A percentile compares a stretch with the other conserved stretches of the same genome.
Conservation (phyloP, 306 rosid genomes). For the Aeschynomene evenia region DNA sequence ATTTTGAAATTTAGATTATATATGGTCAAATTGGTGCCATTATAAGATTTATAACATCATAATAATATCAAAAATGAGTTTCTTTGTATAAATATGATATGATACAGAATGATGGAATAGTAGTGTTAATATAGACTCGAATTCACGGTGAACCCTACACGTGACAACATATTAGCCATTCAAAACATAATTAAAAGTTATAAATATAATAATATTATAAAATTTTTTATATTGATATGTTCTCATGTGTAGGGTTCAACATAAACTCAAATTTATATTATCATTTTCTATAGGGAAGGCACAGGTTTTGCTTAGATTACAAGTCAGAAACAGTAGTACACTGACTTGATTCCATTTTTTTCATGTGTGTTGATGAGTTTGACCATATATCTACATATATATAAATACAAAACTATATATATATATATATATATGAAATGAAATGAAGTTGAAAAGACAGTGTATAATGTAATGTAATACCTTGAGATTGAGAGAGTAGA, state of each 20-base stretch:
- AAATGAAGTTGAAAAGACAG: slow-evolving; percentile 19
- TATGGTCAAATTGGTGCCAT: too few species aligned
- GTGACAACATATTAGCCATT: too few species aligned
- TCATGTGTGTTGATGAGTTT: slow-evolving; percentile 27
- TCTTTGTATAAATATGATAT: neutral
- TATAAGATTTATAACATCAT: too few species aligned
- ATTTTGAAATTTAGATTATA: too few species aligned
- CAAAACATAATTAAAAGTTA: too few species aligned
- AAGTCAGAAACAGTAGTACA: slow-evolving; percentile 46
- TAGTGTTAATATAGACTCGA: too few species aligned
- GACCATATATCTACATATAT: slow-evolving; percentile 32
- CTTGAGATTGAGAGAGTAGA: slow-evolving; percentile 94
- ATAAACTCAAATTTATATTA: too few species aligned
- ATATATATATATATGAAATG: neutral
- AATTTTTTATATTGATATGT: too few species aligned
- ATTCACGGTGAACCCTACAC: too few species aligned
- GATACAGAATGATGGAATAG: slow-evolving; percentile 26
- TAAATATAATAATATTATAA: too few species aligned
- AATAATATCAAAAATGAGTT: neutral
- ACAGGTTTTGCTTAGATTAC: slow-evolving; percentile 46
- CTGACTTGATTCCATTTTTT: slow-evolving; percentile 44
- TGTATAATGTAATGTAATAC: too few species aligned
- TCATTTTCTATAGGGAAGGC: slow-evolving; percentile 35
- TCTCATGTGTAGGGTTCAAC: too few species aligned
- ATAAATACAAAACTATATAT: neutral